Evolutionary conservation across 495 filamentous ascomycete genomes (phyloP).

Genomic region (Aspergillus affinis): DNA sequence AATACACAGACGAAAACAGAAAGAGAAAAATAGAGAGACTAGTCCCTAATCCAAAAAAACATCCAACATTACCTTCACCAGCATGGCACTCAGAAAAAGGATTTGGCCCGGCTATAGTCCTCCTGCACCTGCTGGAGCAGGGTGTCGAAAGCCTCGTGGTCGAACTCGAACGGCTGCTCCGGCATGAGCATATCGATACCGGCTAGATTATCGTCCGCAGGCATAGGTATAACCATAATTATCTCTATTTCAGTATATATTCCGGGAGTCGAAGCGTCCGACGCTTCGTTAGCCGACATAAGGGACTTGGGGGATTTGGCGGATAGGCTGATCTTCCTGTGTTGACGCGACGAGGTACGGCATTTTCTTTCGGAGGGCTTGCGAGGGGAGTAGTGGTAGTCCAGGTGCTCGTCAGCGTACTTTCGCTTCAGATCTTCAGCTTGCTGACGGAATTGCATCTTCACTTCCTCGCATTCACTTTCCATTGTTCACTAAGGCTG

Average conservation of each 20-base stretch:
- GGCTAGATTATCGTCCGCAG: slow-evolving; percentile 1
- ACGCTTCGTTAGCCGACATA: slow-evolving; percentile 6
- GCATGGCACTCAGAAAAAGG: slow-evolving; percentile 14
- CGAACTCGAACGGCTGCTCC: slow-evolving; percentile 13
- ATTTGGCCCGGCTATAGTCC: slow-evolving; percentile 9
- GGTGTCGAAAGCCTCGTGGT: slow-evolving; percentile 14
- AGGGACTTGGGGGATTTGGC: slow-evolving; percentile 5
- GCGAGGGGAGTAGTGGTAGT: slow-evolving; percentile 51
- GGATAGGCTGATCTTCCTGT: slow-evolving; percentile 7
- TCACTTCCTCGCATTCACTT: slow-evolving; percentile 33
- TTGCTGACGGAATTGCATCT: slow-evolving; percentile 30
- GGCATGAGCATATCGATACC: slow-evolving; percentile 6
- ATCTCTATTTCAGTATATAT: slow-evolving; percentile 11
- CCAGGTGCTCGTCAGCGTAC: slow-evolving; percentile 44
- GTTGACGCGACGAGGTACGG: slow-evolving; percentile 24
- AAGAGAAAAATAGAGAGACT: too few species aligned
- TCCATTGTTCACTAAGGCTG: slow-evolving; percentile 47
- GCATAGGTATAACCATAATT: slow-evolving; percentile 1
- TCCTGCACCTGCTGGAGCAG: slow-evolving; percentile 21
- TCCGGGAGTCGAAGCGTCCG: slow-evolving; percentile 7
- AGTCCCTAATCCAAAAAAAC: too few species aligned
- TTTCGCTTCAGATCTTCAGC: slow-evolving; percentile 40
- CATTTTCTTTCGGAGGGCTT: slow-evolving; percentile 49
- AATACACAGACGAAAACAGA: too few species aligned
- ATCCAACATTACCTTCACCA: too few species aligned